A percentile compares a stretch with the other conserved stretches of the same genome.
These are phyloP conservation scores for Coniophora puteana DNA, from an alignment of 1,284 basidiomycete species.

Conservation along the genomic window DNA sequence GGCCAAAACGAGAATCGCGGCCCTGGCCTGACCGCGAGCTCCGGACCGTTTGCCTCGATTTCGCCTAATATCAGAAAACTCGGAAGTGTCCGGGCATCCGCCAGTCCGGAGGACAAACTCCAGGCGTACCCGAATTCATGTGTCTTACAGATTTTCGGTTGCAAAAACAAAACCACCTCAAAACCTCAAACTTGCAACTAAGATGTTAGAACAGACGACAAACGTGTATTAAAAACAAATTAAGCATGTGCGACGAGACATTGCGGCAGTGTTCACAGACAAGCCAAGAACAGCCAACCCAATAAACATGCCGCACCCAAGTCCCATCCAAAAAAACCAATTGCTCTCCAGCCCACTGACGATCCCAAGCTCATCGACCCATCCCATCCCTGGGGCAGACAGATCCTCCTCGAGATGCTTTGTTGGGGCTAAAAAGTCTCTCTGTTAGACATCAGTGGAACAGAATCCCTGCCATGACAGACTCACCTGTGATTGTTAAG, in stretches of 20 bases:
- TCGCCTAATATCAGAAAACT: no score
- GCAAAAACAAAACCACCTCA: slow-evolving; percentile 1
- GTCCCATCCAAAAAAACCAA: slow-evolving; percentile 58
- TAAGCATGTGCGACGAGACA: slow-evolving; percentile 77
- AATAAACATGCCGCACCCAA: slow-evolving; percentile 77
- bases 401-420: slow-evolving; percentile 85
- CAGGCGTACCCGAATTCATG: no score
- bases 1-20: no score
- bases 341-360: slow-evolving; percentile 77
- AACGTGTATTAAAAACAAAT: slow-evolving; percentile 5
- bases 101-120: no score
- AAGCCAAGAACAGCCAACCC: slow-evolving; percentile 58
- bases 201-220: not conserved
- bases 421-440: slow-evolving; percentile 66
- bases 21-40: no score
- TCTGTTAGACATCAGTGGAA: slow-evolving; percentile 8
- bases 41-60: no score
- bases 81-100: no score
- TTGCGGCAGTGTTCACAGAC: slow-evolving; percentile 73
- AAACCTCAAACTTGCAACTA: not conserved
- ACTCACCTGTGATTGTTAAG: slow-evolving; percentile 59
- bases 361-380: slow-evolving; percentile 84
- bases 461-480: not conserved
- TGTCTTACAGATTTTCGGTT: slow-evolving; percentile 11
- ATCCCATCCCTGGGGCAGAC: slow-evolving; percentile 71